These are phyloP conservation scores for Marasmius tenuissimus DNA, from an alignment of 1,284 basidiomycete species.

Conservation along the genomic window DNA sequence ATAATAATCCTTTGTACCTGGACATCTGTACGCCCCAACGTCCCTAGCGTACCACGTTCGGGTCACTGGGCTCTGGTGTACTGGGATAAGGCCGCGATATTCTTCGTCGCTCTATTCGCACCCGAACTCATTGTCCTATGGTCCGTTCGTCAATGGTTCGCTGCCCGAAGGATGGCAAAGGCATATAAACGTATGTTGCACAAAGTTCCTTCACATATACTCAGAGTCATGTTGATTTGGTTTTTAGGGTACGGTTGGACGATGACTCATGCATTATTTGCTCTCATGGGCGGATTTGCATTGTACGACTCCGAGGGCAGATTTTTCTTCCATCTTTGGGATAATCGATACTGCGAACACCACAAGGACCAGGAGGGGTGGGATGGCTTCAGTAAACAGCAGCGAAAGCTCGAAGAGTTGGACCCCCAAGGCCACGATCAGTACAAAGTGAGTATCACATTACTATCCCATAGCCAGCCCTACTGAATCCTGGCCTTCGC, in stretches of 20 bases:
- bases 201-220: not conserved
- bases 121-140: conserved; percentile 27
- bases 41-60: conserved; percentile 18
- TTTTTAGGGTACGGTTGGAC: conserved; percentile 17
- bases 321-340: not conserved
- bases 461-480: too few relatives aligned
- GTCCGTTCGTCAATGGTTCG: conserved; percentile 25
- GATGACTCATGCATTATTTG: conserved; percentile 23
- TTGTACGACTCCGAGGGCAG: conserved; percentile 4
- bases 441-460: too few relatives aligned
- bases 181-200: conserved; percentile 6
- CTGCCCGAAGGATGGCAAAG: conserved; percentile 13
- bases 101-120: conserved; percentile 22
- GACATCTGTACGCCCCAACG: conserved; percentile 33
- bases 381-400: not conserved
- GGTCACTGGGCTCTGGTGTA: not conserved
- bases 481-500: too few relatives aligned
- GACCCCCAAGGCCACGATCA: too few relatives aligned
- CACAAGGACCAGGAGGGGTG: not conserved
- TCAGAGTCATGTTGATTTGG: not conserved
- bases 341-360: not conserved
- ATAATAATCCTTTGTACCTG: conserved; percentile 33
- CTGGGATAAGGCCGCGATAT: conserved; percentile 13
- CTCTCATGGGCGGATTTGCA: conserved; percentile 29
- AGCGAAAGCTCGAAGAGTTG: not conserved